Conservation (phyloP, 139 green algal species). For the Auxenochlorella pyrenoidosa region DNA sequence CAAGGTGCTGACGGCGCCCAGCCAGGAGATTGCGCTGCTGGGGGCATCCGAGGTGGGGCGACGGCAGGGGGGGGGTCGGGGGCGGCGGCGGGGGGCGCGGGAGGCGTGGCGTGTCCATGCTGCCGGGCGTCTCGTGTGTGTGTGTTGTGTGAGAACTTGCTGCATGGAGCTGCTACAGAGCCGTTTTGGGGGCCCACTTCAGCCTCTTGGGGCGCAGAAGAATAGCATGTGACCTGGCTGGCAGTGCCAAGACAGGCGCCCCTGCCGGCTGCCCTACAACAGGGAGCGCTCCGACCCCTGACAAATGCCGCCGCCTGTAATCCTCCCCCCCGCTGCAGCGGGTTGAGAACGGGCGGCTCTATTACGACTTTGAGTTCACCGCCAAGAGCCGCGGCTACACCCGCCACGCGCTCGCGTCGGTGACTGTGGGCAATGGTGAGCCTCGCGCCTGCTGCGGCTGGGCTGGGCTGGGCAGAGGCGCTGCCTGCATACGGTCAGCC, state of each 20-base stretch:
- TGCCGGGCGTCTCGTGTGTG: no score
- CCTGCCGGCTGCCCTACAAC: no score
- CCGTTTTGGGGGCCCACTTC: no score
- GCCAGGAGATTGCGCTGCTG: slow-evolving; percentile 83
- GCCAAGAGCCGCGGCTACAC: slow-evolving; percentile 76
- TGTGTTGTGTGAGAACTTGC: no score
- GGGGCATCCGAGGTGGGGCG: slow-evolving; percentile 61
- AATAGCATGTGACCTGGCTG: no score
- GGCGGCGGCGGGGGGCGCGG: not conserved
- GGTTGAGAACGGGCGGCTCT: slow-evolving; percentile 76
- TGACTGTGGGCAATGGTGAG: slow-evolving; percentile 77
- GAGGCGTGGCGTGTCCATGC: no score
- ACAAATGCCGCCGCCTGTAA: not conserved
- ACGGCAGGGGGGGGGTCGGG: not conserved
- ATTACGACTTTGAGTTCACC: slow-evolving; percentile 95
- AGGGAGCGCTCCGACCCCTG: no score
- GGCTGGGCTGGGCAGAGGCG: not conserved
- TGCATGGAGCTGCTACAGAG: no score
- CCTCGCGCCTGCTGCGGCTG: no score
- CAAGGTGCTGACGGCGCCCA: slow-evolving; percentile 73
- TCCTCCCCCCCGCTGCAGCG: not conserved
- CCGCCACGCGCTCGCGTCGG: slow-evolving; percentile 81
- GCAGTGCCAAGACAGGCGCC: no score
- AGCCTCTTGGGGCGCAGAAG: no score
- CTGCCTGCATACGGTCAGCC: not conserved